Evolutionary conservation across 139 green algal genomes (phyloP).

Genomic region (Chlorella ohadii): DNA sequence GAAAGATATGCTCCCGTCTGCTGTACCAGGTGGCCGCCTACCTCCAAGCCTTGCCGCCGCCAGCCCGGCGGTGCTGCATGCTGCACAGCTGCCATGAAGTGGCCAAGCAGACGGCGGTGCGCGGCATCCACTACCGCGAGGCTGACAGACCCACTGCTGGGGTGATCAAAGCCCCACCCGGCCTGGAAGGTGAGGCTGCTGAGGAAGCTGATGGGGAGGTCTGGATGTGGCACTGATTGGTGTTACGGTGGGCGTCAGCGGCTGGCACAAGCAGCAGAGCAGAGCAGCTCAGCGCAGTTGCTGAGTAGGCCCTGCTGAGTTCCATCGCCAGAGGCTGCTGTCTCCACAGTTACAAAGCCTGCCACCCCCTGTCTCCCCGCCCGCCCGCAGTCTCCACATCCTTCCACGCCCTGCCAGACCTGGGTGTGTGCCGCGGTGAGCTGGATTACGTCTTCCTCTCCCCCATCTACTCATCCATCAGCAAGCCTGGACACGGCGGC

Average conservation of each 20-base stretch:
- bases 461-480: conserved; percentile 68
- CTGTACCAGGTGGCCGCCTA: conserved; percentile 19
- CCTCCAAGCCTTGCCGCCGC: conserved; percentile 28
- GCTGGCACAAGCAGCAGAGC: too few relatives aligned
- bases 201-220: neutral
- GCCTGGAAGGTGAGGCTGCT: neutral
- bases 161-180: conserved; percentile 17
- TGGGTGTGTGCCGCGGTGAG: conserved; percentile 8
- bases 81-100: conserved; percentile 49
- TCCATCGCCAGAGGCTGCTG: too few relatives aligned
- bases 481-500: conserved; percentile 53
- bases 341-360: too few relatives aligned
- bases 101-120: neutral
- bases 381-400: conserved; percentile 38
- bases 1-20: too few relatives aligned
- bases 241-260: too few relatives aligned
- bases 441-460: conserved; percentile 67
- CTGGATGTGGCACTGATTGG: too few relatives aligned
- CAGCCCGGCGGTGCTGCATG: conserved; percentile 13
- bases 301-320: too few relatives aligned
- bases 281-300: too few relatives aligned
- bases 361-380: neutral
- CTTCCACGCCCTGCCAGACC: conserved; percentile 36
- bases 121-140: conserved; percentile 56
- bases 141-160: neutral